phyloP scores from a whole-genome alignment of 192 early-diverging fungal genomes.

The Rhizophagus prolifer region DNA sequence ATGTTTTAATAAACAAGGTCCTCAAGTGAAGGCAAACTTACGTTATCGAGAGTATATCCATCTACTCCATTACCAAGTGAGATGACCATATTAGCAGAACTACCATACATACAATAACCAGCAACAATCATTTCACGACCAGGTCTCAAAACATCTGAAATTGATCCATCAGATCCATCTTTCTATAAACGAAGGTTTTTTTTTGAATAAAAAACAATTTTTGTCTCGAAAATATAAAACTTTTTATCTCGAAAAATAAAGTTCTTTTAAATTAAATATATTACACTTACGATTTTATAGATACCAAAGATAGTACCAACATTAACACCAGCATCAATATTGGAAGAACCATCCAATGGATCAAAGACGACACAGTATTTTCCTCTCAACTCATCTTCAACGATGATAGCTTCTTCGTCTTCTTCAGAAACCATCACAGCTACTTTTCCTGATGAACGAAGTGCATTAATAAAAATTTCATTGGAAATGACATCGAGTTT shows the following conservation, averaged over 20 bases:
- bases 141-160: constrained; percentile 80
- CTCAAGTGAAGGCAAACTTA: neutral
- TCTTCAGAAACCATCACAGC: constrained; percentile 96
- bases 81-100: constrained; percentile 77
- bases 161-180: constrained; percentile 49
- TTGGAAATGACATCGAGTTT: constrained; percentile 97
- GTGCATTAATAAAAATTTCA: constrained; percentile 96
- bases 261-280: neutral
- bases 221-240: neutral
- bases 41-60: constrained; percentile 96
- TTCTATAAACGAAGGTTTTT: constrained; percentile 38
- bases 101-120: constrained; percentile 98
- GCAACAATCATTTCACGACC: constrained; percentile 91
- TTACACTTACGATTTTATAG: constrained; percentile 75
- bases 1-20: neutral
- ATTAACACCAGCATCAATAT: constrained; percentile 98
- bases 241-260: neutral
- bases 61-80: constrained; percentile 85
- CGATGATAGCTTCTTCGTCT: constrained; percentile 89
- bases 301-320: constrained; percentile 99
- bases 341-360: constrained; percentile 94
- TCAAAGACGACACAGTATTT: constrained; percentile 98
- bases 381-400: constrained; percentile 74
- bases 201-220: constrained; percentile 27
- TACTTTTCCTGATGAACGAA: constrained; percentile 85